Evolutionary conservation across 306 rosid species (phyloP).

Genomic region (Datisca glomerata): DNA sequence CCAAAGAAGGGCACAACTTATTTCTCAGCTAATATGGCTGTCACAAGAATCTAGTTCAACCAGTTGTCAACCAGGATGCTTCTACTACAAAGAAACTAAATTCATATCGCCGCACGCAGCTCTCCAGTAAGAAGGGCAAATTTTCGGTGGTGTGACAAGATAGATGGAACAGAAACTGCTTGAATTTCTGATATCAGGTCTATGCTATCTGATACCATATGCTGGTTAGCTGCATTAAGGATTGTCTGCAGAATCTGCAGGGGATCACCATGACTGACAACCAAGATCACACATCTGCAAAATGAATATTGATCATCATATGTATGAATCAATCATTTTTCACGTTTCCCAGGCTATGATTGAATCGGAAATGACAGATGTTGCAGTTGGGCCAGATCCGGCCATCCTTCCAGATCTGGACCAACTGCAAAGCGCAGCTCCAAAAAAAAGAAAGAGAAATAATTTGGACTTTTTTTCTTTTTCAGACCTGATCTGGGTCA

Average conservation of each 20-base stretch:
- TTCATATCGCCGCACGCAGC: constrained; percentile 40
- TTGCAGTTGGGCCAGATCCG: too few species aligned
- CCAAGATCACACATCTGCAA: constrained; percentile 59
- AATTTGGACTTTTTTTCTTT: too few species aligned
- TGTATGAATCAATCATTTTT: not conserved
- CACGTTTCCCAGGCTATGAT: too few species aligned
- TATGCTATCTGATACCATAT: constrained; percentile 15
- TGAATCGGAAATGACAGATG: too few species aligned
- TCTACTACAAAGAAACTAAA: not conserved
- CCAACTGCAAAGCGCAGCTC: too few species aligned
- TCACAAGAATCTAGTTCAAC: too few species aligned
- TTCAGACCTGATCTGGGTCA: too few species aligned
- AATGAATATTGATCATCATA: not conserved
- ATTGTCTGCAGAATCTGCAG: constrained; percentile 77
- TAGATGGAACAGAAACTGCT: constrained; percentile 35
- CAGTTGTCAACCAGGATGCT: too few species aligned
- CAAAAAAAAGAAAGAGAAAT: too few species aligned
- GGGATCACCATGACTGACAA: constrained; percentile 85
- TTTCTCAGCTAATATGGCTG: too few species aligned
- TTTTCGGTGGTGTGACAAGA: constrained; percentile 65
- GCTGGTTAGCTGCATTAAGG: constrained; percentile 31
- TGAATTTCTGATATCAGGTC: constrained; percentile 32
- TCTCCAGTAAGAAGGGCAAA: constrained; percentile 64
- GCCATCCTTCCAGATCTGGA: too few species aligned
- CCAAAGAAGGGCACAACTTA: too few species aligned